Evolutionary conservation across 257 asterid species (phyloP).

Genomic region (Handroanthus guayacan): DNA sequence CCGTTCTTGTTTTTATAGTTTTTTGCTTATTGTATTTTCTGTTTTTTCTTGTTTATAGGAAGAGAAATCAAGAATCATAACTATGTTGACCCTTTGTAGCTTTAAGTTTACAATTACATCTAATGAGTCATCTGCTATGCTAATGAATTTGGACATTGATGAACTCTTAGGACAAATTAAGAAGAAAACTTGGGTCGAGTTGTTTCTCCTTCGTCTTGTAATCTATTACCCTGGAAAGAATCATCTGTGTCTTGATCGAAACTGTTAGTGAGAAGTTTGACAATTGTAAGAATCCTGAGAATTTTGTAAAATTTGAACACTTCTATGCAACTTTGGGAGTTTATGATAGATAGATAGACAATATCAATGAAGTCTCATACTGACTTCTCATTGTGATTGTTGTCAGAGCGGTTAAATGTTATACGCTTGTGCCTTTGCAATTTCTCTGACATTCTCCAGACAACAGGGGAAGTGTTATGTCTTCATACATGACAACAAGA

Average conservation of each 20-base stretch:
- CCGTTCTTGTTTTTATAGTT: background rate
- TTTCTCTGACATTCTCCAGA: background rate
- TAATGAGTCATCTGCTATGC: no score
- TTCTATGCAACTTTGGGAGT: background rate
- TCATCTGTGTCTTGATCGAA: background rate
- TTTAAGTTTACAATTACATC: background rate
- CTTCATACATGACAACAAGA: background rate
- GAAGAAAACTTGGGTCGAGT: background rate
- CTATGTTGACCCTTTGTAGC: background rate
- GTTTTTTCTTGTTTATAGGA: background rate
- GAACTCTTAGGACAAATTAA: background rate
- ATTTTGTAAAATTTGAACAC: background rate
- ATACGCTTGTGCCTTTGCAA: background rate
- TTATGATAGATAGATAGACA: background rate
- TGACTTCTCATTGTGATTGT: background rate
- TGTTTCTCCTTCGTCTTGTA: background rate
- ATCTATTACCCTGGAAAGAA: background rate
- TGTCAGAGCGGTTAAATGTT: background rate
- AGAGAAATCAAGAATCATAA: background rate
- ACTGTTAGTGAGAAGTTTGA: no score
- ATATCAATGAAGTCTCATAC: background rate
- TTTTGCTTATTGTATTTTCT: background rate
- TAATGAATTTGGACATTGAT: background rate
- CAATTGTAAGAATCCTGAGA: no score
- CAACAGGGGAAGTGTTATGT: background rate